Evolutionary conservation across 352 stramenopile genomes (phyloP).

Genomic region (Thalassiosira oceanica): DNA sequence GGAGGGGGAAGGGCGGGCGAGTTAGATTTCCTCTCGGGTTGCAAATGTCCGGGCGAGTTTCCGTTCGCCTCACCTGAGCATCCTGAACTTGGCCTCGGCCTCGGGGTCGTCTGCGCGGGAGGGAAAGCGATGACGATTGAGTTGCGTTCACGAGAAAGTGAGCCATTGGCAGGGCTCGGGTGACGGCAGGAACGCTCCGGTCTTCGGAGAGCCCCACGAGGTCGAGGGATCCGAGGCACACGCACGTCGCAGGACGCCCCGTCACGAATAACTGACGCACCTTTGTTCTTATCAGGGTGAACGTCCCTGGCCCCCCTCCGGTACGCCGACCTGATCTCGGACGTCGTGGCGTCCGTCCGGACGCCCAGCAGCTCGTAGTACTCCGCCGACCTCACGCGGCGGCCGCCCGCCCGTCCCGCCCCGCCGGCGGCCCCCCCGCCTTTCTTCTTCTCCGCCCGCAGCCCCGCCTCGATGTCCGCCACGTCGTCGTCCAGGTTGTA

Average conservation of each 20-base stretch:
- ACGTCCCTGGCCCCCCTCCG: conserved; percentile 81
- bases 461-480: conserved; percentile 63
- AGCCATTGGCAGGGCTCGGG: no score
- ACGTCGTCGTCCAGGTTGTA: conserved; percentile 78
- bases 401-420: conserved; percentile 28
- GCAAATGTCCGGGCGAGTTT: no score
- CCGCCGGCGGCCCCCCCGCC: conserved; percentile 36
- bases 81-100: conserved; percentile 81
- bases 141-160: no score
- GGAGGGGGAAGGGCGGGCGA: no score
- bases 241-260: no score
- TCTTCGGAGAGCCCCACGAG: no score
- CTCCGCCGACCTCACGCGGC: conserved; percentile 80
- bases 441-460: conserved; percentile 44
- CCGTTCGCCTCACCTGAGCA: no score
- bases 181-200: no score
- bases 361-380: conserved; percentile 85
- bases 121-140: no score
- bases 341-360: conserved; percentile 67
- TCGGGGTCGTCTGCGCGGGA: conserved; percentile 79
- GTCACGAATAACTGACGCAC: no score
- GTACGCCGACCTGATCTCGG: conserved; percentile 87
- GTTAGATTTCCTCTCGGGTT: no score
- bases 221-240: no score
- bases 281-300: conserved; percentile 86